Conservation (phyloP, 208 protist genomes). For the Vickermania spadyakhi region DNA sequence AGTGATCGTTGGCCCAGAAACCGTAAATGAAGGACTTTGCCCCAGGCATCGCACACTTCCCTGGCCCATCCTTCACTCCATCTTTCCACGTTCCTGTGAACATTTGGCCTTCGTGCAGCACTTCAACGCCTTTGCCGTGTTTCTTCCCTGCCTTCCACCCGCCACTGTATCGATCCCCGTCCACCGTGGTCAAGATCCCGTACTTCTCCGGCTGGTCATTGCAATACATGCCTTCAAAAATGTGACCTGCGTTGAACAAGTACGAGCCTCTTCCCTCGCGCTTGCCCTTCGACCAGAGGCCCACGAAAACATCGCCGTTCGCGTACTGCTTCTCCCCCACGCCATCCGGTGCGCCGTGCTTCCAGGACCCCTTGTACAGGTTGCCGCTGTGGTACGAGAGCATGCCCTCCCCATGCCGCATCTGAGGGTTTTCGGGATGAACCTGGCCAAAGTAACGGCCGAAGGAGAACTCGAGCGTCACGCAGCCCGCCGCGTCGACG, state of each 20-base stretch:
- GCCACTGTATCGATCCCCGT: conserved; percentile 54
- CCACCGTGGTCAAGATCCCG: conserved; percentile 47
- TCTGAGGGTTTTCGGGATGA: conserved; percentile 22
- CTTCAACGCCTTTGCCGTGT: conserved; percentile 54
- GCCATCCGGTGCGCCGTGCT: conserved; percentile 39
- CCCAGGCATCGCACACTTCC: conserved; percentile 41
- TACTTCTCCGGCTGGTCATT: conserved; percentile 49
- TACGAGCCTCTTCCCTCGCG: conserved; percentile 53
- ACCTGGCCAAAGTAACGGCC: conserved; percentile 51
- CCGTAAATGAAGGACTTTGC: conserved; percentile 33
- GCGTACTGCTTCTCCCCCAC: conserved; percentile 62
- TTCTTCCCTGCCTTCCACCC: conserved; percentile 42
- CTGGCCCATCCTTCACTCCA: conserved; percentile 52
- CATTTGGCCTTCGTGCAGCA: conserved; percentile 42
- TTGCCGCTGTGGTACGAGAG: conserved; percentile 64
- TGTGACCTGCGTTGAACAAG: conserved; percentile 40
- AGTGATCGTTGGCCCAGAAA: conserved; percentile 57
- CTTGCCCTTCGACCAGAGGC: conserved; percentile 44
- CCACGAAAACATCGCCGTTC: conserved; percentile 73
- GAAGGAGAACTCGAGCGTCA: conserved; percentile 44
- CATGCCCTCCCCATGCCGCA: conserved; percentile 52
- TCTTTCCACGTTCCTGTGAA: conserved; percentile 56
- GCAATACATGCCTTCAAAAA: conserved; percentile 72
- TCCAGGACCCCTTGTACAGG: conserved; percentile 72
- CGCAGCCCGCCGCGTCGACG: conserved; percentile 6